Conservation (phyloP, 2,329 filamentous ascomycete species). For the Botrytis elliptica region DNA sequence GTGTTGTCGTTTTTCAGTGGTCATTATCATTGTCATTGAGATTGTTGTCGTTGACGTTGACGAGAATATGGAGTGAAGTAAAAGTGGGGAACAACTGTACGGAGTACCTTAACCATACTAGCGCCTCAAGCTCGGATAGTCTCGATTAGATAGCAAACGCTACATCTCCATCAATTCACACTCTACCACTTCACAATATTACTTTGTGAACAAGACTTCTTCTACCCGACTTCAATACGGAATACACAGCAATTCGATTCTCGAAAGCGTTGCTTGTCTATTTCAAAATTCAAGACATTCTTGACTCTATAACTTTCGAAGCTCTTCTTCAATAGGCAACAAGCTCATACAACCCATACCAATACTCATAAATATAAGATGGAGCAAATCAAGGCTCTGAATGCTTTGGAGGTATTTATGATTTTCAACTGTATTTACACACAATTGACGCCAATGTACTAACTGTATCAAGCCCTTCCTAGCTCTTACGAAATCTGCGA, state of each 20-base stretch:
- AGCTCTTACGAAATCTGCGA: conserved; percentile 81
- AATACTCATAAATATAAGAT: conserved; percentile 45
- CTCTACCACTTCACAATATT: neutral
- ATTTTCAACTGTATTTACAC: neutral
- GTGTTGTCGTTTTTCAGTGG: neutral
- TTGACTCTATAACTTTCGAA: neutral
- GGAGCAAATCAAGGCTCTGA: conserved; percentile 71
- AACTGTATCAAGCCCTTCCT: conserved; percentile 74
- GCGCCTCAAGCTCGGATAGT: neutral
- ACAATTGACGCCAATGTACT: conserved; percentile 29
- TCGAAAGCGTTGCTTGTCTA: neutral
- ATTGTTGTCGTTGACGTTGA: neutral
- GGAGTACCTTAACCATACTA: neutral
- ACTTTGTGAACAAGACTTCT: neutral
- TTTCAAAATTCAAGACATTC: neutral
- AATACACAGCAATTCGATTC: neutral
- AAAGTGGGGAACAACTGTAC: neutral
- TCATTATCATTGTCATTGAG: neutral
- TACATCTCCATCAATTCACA: conserved; percentile 2
- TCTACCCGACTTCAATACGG: neutral
- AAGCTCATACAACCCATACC: conserved; percentile 2
- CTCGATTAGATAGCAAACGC: conserved; percentile 17
- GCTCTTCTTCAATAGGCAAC: conserved; percentile 17
- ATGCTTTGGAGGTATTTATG: conserved; percentile 57
- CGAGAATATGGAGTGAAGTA: neutral